These are phyloP conservation scores for Excoecaria cochinchinensis DNA, from an alignment of 345 rosid genomes.

Conservation along the genomic window DNA sequence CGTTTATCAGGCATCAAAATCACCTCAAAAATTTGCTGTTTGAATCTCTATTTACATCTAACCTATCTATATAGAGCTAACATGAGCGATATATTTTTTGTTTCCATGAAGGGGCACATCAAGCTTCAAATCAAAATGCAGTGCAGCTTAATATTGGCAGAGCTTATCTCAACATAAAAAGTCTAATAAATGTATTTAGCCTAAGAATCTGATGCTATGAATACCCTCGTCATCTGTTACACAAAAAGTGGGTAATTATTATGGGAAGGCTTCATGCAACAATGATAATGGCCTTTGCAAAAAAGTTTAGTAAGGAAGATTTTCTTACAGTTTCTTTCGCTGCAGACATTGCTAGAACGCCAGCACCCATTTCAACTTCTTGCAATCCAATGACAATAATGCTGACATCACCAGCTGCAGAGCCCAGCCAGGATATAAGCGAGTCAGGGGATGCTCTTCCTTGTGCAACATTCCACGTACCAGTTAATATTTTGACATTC, in stretches of 20 bases:
- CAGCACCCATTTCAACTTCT: conserved; percentile 99
- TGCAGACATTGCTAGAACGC: conserved; percentile 96
- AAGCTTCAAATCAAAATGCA: not conserved
- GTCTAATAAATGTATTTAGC: not conserved
- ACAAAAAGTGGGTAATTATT: not conserved
- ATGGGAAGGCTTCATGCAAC: not conserved
- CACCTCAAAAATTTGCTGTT: not conserved
- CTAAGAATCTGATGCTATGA: not conserved
- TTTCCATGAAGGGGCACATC: not conserved
- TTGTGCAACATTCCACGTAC: conserved; percentile 99
- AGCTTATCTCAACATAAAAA: not conserved
- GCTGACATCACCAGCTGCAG: conserved; percentile 73
- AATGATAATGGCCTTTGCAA: not conserved
- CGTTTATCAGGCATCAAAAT: not conserved
- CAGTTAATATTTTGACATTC: conserved; percentile 62
- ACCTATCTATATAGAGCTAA: not conserved
- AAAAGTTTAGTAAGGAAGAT: not conserved
- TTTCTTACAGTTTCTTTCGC: conserved; percentile 94
- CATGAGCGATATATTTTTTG: not conserved
- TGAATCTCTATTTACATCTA: not conserved
- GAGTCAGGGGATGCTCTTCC: conserved; percentile 77
- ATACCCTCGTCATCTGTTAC: not conserved
- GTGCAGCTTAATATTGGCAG: not conserved
- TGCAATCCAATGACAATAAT: conserved; percentile 90
- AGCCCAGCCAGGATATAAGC: conserved; percentile 78